A percentile compares a stretch with the other conserved stretches of the same genome.
phyloP scores from a whole-genome alignment of 2,329 filamentous ascomycete genomes.

The Hawksworthiomyces lignivorus region DNA sequence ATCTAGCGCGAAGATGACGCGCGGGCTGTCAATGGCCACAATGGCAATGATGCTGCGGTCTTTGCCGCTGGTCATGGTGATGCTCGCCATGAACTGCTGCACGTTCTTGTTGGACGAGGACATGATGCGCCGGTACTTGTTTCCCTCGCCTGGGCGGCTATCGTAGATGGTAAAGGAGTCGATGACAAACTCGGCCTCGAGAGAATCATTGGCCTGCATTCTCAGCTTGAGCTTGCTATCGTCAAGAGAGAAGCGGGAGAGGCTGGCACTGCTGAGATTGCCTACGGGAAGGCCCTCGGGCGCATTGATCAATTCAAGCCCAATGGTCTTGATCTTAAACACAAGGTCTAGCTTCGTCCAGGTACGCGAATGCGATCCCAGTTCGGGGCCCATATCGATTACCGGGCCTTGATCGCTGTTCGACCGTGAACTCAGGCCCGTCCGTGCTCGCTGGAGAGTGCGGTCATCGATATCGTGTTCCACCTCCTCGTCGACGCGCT shows the following conservation, averaged over 20 bases:
- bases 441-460: constrained; percentile 42
- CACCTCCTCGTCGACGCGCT: constrained; percentile 60
- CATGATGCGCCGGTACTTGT: constrained; percentile 98
- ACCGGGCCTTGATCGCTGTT: constrained; percentile 30
- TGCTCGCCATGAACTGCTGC: constrained; percentile 95
- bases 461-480: constrained; percentile 62
- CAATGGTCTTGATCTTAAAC: constrained; percentile 82
- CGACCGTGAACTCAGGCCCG: constrained; percentile 20
- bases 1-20: constrained; percentile 90
- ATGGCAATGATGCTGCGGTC: constrained; percentile 81
- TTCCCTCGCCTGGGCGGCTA: constrained; percentile 78
- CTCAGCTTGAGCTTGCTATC: constrained; percentile 85
- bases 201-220: constrained; percentile 83
- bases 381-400: constrained; percentile 59
- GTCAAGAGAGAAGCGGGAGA: constrained; percentile 92
- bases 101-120: constrained; percentile 89
- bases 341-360: constrained; percentile 94
- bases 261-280: constrained; percentile 66
- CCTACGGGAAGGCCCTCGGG: constrained; percentile 70
- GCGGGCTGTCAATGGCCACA: constrained; percentile 87
- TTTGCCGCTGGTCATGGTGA: constrained; percentile 81
- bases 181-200: constrained; percentile 89
- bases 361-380: constrained; percentile 58
- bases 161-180: constrained; percentile 93
- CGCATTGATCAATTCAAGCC: constrained; percentile 77